A percentile compares a stretch with the other conserved stretches of the same genome.
phyloP scores from a whole-genome alignment of 352 stramenopile genomes.

The Phytopythium montanum region DNA sequence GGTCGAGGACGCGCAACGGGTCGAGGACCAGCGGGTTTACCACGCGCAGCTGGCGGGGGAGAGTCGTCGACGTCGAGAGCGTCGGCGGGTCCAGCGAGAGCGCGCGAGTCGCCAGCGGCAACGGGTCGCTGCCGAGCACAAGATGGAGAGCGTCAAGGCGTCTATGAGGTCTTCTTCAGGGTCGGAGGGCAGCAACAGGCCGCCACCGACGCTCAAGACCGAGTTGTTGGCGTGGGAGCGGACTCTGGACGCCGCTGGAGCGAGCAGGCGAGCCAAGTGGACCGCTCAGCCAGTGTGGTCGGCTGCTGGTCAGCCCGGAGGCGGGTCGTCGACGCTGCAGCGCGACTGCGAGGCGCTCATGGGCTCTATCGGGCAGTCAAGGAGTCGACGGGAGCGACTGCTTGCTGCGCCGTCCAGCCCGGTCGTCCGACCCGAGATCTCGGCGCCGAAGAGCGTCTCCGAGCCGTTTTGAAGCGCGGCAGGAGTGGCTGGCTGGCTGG shows the following conservation, averaged over 20 bases:
- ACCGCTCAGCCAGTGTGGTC: slow-evolving; percentile 14
- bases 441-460: neutral
- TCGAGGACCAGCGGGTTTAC: slow-evolving; percentile 54
- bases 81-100: slow-evolving; percentile 25
- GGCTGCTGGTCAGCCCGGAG: neutral
- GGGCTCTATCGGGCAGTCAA: neutral
- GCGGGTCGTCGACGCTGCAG: slow-evolving; percentile 7
- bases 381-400: neutral
- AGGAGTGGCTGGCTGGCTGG: too few relatives aligned
- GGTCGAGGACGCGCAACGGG: slow-evolving; percentile 29
- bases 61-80: slow-evolving; percentile 39
- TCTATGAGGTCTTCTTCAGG: neutral
- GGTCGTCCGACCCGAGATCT: neutral
- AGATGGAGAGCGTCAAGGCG: slow-evolving; percentile 8
- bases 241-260: neutral
- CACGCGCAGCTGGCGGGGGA: slow-evolving; percentile 35
- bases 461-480: neutral
- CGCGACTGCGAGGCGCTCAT: slow-evolving; percentile 19
- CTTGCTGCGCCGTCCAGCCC: neutral
- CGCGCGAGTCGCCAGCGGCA: slow-evolving; percentile 28
- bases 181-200: neutral
- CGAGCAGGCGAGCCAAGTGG: slow-evolving; percentile 12
- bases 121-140: slow-evolving; percentile 24
- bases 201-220: neutral
- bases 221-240: slow-evolving; percentile 19